Evolutionary conservation across 2,329 filamentous ascomycete genomes (phyloP).

Genomic region (Neopestalotiopsis rosae): DNA sequence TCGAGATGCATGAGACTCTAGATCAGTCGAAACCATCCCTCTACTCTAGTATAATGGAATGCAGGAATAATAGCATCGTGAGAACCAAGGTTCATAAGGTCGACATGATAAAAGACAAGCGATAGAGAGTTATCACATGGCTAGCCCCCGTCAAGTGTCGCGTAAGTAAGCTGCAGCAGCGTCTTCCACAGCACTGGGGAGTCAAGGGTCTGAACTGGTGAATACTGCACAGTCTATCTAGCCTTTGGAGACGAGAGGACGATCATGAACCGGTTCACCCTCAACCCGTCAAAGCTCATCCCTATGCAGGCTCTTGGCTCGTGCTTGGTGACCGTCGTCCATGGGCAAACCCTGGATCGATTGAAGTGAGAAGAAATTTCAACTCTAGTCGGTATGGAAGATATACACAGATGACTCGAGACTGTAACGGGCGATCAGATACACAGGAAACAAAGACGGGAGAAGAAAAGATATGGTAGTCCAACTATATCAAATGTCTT

Average conservation of each 20-base stretch:
- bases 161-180: background rate
- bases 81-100: background rate
- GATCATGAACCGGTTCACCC: constrained; percentile 12
- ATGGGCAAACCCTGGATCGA: background rate
- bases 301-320: background rate
- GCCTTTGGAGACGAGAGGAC: background rate
- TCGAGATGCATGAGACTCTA: constrained; percentile 9
- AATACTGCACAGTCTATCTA: background rate
- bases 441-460: background rate
- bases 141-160: background rate
- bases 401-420: background rate
- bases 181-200: background rate
- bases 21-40: constrained; percentile 8
- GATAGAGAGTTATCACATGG: background rate
- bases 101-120: background rate
- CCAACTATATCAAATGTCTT: background rate
- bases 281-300: background rate
- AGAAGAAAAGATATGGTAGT: background rate
- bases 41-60: too few species aligned
- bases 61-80: background rate
- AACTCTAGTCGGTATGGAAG: background rate
- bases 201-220: background rate
- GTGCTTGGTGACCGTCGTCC: constrained; percentile 1
- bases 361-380: background rate
- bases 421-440: background rate